Evolutionary conservation across 2,329 filamentous ascomycete species (phyloP).

Genomic region (Geosmithia putterillii): DNA sequence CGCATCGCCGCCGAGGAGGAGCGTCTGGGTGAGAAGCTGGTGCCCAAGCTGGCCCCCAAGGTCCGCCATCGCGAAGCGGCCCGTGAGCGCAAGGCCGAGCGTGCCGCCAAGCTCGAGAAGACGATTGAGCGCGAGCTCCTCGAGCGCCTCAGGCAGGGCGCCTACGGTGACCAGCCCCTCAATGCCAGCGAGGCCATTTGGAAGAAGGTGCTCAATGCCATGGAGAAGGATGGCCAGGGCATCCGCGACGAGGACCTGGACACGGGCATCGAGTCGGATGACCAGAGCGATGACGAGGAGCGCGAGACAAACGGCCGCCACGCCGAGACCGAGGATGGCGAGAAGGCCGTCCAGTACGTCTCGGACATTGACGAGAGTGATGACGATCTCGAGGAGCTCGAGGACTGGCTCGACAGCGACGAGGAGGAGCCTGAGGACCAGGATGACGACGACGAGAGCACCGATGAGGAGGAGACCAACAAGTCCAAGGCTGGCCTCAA

Average conservation of each 20-base stretch:
- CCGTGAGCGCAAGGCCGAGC: constrained; percentile 64
- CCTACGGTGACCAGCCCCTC: constrained; percentile 86
- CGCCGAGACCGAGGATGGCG: constrained; percentile 59
- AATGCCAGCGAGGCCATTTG: constrained; percentile 93
- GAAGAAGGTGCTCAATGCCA: constrained; percentile 87
- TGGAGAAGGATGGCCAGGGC: constrained; percentile 80
- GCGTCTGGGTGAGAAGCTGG: constrained; percentile 74
- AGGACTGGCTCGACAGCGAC: constrained; percentile 83
- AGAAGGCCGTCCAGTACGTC: constrained; percentile 80
- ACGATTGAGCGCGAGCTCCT: constrained; percentile 93
- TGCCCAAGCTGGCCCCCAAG: constrained; percentile 86
- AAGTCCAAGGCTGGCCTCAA: constrained; percentile 43
- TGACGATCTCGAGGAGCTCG: constrained; percentile 58
- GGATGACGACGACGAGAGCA: constrained; percentile 45
- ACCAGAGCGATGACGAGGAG: constrained; percentile 32
- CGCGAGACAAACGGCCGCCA: constrained; percentile 56
- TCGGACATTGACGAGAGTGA: constrained; percentile 81
- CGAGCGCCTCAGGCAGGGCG: constrained; percentile 78
- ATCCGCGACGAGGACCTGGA: constrained; percentile 78
- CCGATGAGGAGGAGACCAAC: constrained; percentile 43
- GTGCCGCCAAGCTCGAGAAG: constrained; percentile 84
- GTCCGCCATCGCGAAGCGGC: constrained; percentile 64
- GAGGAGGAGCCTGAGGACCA: constrained; percentile 42
- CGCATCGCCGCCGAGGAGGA: constrained; percentile 82
- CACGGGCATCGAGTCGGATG: constrained; percentile 67